Evolutionary conservation across 2,329 filamentous ascomycete genomes (phyloP).

Genomic region (Botrytis byssoidea): DNA sequence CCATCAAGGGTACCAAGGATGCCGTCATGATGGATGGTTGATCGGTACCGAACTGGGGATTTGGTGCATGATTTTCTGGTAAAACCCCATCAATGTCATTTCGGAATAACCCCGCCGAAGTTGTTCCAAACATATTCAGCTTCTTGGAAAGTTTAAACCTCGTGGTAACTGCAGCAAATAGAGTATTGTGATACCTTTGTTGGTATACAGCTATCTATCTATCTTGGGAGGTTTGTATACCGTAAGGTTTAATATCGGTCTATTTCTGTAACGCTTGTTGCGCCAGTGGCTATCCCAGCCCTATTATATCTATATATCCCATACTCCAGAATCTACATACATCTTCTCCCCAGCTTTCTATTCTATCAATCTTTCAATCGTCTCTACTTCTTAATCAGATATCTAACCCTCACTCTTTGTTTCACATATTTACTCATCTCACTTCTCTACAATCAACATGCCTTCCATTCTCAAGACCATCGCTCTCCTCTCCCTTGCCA

Average conservation of each 20-base stretch:
- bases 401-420: not conserved
- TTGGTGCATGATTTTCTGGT: not conserved
- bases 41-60: not conserved
- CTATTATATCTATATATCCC: not conserved
- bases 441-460: not conserved
- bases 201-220: not conserved
- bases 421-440: not conserved
- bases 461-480: constrained; percentile 10
- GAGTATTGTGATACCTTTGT: not conserved
- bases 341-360: not conserved
- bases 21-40: not conserved
- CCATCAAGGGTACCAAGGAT: not conserved
- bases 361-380: not conserved
- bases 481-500: constrained; percentile 9
- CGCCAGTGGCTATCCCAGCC: too few species aligned
- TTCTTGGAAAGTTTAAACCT: not conserved
- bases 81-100: not conserved
- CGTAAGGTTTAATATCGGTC: not conserved
- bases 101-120: not conserved
- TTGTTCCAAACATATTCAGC: not conserved
- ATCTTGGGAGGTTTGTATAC: not conserved
- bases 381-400: not conserved
- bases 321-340: not conserved
- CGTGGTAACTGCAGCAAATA: not conserved
- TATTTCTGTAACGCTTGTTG: not conserved